Evolutionary conservation across 805 yeast species (phyloP), one percentile per base, ranked within the genome.

Genomic region (Teunomyces tritomae): DNA sequence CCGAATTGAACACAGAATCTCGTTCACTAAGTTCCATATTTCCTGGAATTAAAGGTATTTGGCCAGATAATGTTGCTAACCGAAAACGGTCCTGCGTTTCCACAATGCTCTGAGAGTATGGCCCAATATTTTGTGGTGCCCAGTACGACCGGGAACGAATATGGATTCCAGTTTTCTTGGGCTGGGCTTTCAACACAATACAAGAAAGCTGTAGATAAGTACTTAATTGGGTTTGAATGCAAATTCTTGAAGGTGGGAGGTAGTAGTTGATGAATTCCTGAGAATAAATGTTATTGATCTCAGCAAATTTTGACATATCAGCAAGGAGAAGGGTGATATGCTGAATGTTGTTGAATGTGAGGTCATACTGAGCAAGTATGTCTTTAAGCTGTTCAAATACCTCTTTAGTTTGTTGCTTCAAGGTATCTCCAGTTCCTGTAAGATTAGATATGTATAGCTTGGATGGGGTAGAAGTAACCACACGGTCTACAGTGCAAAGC

Each of bases 121-220:
- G 99, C 0, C 99, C 99, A 40, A 94, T 94, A 56, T 94, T 94
- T 32, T 96, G 92, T 0, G 99, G 99, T 0, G 97, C 98, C 99
- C 99, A 94, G 63, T 87, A 91, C 35, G 97, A 90, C 49, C 91
- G 76, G 1, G 97, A 90, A 57, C 94, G 92, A 7, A 94, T 89
- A 59, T 94, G 98, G 11, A 92, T 70, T 0, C 98, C 97, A 28
- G 68, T 69, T 55, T 85, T 85, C 41, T 42, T 7, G 13, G 30
- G 9, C 6, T 49, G 37, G 28, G 67, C 57, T 24, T 64, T 54
- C 13, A 82, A 57, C 0, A 78, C 77, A 10, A 78, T 70, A 11
- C 85, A 82, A 0, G 97, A 87, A 8, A 91, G 60, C 56, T 82
- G 86, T 5, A 84, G 59, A 0, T 64, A 62, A 1, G 53, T 43